Evolutionary conservation across 108 stramenopile species (phyloP), one percentile per base, ranked within the genome.

Genomic region (Poteriospumella lacustris): DNA sequence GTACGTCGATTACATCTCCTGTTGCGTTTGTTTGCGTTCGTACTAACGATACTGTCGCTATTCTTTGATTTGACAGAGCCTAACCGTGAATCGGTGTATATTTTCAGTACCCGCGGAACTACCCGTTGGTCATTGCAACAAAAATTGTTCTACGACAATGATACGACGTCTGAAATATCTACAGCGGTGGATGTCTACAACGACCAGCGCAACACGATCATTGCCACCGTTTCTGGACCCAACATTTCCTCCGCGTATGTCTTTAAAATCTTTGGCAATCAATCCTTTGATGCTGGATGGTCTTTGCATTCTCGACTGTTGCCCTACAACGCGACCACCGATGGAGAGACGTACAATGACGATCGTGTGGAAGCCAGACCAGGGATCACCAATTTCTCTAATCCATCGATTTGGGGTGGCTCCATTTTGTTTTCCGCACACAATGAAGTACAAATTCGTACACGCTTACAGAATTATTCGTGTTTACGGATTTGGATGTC

Each of bases 41-140:
- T n/a, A n/a, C n/a, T n/a, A n/a, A n/a, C n/a, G n/a, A n/a, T n/a
- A n/a, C n/a, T n/a, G n/a, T n/a, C n/a, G n/a, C n/a, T n/a, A n/a
- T n/a, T n/a, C n/a, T n/a, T n/a, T n/a, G n/a, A n/a, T n/a, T n/a
- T n/a, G n/a, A n/a, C n/a, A n/a, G n/a, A n/a, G n/a, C n/a, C n/a
- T n/a, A n/a, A n/a, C n/a, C n/a, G n/a, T n/a, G n/a, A n/a, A n/a
- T n/a, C n/a, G n/a, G n/a, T n/a, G n/a, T n/a, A n/a, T n/a, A n/a
- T n/a, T n/a, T n/a, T n/a, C n/a, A n/a, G n/a, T n/a, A n/a, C n/a
- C n/a, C n/a, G 9, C 19, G 47, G 15, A 15, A 52, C 47, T 64
- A 64, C 15, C 36, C 28, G 60, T 34, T 64, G 60, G 60, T 64
- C 60, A 12, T 34, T 64, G 28, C 60, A 64, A 64, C 60, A 64